Base-by-base conservation (phyloP, 768 basidiomycete species). In the Collybia sordida region DNA sequence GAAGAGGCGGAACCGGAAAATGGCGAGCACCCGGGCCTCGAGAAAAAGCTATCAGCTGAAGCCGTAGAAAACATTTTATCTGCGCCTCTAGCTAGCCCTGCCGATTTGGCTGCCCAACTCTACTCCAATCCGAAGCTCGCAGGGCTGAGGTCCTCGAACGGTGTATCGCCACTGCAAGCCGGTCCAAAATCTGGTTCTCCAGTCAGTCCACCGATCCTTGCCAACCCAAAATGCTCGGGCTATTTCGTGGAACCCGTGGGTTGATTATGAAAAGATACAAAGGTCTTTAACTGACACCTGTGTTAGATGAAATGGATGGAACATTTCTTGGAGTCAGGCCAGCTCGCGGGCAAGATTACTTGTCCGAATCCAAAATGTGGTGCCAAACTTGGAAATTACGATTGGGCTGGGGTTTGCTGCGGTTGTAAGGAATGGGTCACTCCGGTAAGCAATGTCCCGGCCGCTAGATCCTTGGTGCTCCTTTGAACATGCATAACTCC, bases 171-270 rank as follows among this genome's bases (percentile, higher is more conserved):
- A 36, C 59, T 50, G 34, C 61, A 37, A 52, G 46, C 52, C 25
- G 49, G 47, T 34, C 60, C 50, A 50, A 69, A 47, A 60, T 57
- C 55, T 54, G 64, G 39, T 42, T 36, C 31, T 22, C 71, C 23
- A 66, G 74, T 60, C 40, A 85, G 83, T 49, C 76, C 81, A 1
- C 88, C 89, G 2, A 87, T 90, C 31, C 65, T 95, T 41, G 68
- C 77, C 28, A 91, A 94, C 61, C 73, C 87, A 12, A 86, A 86
- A 59, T 98, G 97, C 67, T 96, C 94, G 1, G 95, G 94, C 6
- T 99, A 99, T 67, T 98, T 98, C 62, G 83, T 98, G 39, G 96
- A 98, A 64, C 93, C 94, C 27, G 93, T 97, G 60, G 58, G 90
- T 77, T 51, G 36, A 24, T 25, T 27, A 14, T 40, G 40, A 46